These are phyloP conservation scores for Lactarius vividus DNA, from an alignment of 768 basidiomycete genomes.

Conservation along the genomic window DNA sequence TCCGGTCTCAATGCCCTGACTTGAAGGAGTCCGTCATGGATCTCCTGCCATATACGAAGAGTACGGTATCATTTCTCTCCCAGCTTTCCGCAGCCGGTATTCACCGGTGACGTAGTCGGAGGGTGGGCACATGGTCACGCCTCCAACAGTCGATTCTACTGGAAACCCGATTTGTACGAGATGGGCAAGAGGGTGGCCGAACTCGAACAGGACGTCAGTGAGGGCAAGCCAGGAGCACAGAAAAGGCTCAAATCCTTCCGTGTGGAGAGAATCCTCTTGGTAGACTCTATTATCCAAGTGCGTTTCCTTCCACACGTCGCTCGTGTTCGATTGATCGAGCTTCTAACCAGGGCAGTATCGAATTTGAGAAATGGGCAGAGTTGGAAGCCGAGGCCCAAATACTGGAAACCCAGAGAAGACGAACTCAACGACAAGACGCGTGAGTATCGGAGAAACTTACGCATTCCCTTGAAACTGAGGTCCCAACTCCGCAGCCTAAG, in stretches of 20 bases:
- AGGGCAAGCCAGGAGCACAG: slow-evolving; percentile 18
- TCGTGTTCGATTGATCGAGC: background rate
- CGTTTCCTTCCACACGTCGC: background rate
- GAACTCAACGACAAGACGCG: slow-evolving; percentile 9
- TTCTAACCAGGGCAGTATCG: slow-evolving; percentile 13
- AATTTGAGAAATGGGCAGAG: slow-evolving; percentile 19
- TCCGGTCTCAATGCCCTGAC: slow-evolving; percentile 20
- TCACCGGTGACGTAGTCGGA: slow-evolving; percentile 18
- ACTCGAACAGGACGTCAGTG: slow-evolving; percentile 10
- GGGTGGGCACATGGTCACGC: slow-evolving; percentile 22
- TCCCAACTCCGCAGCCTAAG: slow-evolving; percentile 5
- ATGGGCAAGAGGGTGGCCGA: slow-evolving; percentile 10
- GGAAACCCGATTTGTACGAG: slow-evolving; percentile 22
- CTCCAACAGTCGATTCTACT: slow-evolving; percentile 23
- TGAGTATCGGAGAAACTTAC: background rate
- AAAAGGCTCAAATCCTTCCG: slow-evolving; percentile 19
- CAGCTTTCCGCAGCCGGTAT: too few species aligned
- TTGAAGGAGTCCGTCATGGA: slow-evolving; percentile 23
- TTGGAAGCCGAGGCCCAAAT: slow-evolving; percentile 3
- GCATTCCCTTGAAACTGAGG: background rate
- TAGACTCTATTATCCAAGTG: slow-evolving; percentile 17
- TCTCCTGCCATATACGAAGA: slow-evolving; percentile 24
- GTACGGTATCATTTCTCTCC: slow-evolving; percentile 3
- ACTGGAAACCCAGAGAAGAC: background rate
- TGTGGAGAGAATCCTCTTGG: slow-evolving; percentile 16